Base-by-base conservation (phyloP, 2,329 filamentous ascomycete genomes). In the Aureobasidium vineae region DNA sequence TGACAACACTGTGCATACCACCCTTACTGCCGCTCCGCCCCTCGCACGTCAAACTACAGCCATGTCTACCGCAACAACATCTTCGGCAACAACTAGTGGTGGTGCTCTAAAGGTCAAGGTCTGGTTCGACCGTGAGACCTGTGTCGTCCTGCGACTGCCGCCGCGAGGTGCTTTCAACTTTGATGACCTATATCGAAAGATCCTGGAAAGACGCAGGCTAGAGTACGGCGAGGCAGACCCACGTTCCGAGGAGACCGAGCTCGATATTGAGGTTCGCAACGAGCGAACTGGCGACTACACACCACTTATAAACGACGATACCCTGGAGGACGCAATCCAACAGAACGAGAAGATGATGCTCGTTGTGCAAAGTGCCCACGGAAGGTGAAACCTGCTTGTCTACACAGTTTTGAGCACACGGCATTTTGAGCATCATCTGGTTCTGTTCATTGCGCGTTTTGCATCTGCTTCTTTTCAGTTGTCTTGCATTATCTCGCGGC, bases 71-170 rank as follows among this genome's bases (percentile, higher is more conserved):
- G 65, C 65, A 47, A 65, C 67, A 15, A 65, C 67, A 28, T 41
- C 54, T 50, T 19, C 82, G 82, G 10, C 82, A 40, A 60, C 54
- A 40, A 45, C 66, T 36, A 56, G 31, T 64, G 70, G 73, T 66
- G 73, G 73, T 21, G 77, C 79, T 1, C 73, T 97, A 81, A 98
- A 97, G 78, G 90, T 98, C 76, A 98, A 98, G 80, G 89, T 97
- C 64, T 95, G 91, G 80, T 97, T 92, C 80, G 90, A 94, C 67
- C 76, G 80, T 70, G 90, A 93, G 68, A 94, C 97, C 71, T 86
- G 96, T 66, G 94, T 97, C 71, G 90, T 95, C 52, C 92, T 99
- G 73, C 88, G 93, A 40, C 91, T 98, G 65, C 90, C 94, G 0
- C 85, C 85, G 1, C 90, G 96, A 65, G 73, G 74, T 16, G 70